These are phyloP conservation scores for Wakefieldia striispora DNA, from an alignment of 768 basidiomycete species.

Conservation along the genomic window DNA sequence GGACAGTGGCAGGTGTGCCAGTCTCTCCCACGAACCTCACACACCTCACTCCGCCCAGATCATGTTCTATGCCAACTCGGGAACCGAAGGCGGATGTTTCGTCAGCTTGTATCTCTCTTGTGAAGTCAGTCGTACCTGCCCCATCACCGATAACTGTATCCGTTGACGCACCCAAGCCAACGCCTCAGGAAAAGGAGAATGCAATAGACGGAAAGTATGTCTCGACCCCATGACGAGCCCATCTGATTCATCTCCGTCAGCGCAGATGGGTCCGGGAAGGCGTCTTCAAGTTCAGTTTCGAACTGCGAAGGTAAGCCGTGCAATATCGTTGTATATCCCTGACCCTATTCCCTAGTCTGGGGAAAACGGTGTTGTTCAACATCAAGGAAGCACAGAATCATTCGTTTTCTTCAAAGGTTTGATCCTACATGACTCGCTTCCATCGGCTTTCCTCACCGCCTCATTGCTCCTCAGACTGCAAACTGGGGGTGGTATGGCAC, in stretches of 20 bases:
- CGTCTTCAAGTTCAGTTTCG: constrained; percentile 82
- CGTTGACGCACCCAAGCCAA: constrained; percentile 51
- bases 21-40: neutral
- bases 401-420: constrained; percentile 69
- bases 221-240: neutral
- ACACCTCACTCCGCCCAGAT: constrained; percentile 45
- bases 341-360: constrained; percentile 20
- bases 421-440: constrained; percentile 10
- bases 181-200: constrained; percentile 68
- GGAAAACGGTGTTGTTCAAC: constrained; percentile 55
- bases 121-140: constrained; percentile 51
- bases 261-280: constrained; percentile 82
- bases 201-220: constrained; percentile 59
- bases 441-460: constrained; percentile 9
- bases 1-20: constrained; percentile 65
- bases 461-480: constrained; percentile 49
- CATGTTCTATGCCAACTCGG: constrained; percentile 82
- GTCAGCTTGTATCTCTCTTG: constrained; percentile 81
- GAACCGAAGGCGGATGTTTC: constrained; percentile 56
- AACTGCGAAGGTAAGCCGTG: constrained; percentile 61
- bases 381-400: constrained; percentile 81
- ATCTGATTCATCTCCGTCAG: neutral
- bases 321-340: neutral
- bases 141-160: neutral
- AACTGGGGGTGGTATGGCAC: constrained; percentile 80